Base-by-base conservation (phyloP, 192 early-diverging fungal genomes). In the Podila horticola region DNA sequence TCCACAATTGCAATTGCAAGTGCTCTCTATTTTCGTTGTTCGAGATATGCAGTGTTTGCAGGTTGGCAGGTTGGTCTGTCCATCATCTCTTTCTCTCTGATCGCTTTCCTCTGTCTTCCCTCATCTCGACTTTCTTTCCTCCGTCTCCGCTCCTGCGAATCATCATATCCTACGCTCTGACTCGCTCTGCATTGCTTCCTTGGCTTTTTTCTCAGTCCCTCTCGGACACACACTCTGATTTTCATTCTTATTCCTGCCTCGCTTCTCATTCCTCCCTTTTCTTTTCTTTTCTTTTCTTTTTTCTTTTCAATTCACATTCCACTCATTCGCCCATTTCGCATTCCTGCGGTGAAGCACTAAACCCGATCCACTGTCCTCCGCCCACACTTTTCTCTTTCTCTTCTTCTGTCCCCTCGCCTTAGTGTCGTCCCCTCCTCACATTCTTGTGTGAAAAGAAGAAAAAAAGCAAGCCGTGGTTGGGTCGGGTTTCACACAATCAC, bases 271-370 rank as follows among this genome's bases (percentile, higher is more conserved):
- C n/a, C 24, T 24, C 24, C 4, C 9, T 55, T 55, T 55, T 52
- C 51, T 72, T 33, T 33, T 51, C 29, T 59, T 68, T 45, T 55
- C 45, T 13, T 26, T 64, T 50, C 33, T 74, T 51, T 26, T 58
- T 57, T 61, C 63, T 59, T 58, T 20, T 31, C 29, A 29, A 52
- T 57, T 45, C 63, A 60, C 41, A 45, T 45, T 45, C 41, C 15
- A 12, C 41, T 45, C 41, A 45, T 45, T 45, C 41, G 41, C 2
- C 41, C 41, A 45, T 45, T 41, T 15, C 41, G 41, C 41, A 45
- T 45, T 45, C 34, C 41, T 45, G 15, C 15, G 41, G 41, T 45
- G 41, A 45, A 45, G 11, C 41, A 45, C 41, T 45, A 45, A 15
- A 45, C 41, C 41, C 41, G 41, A 45, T 45, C 41, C 41, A 17